Base-by-base conservation (phyloP, 1,284 basidiomycete species). In the Meira miltonrushii region DNA sequence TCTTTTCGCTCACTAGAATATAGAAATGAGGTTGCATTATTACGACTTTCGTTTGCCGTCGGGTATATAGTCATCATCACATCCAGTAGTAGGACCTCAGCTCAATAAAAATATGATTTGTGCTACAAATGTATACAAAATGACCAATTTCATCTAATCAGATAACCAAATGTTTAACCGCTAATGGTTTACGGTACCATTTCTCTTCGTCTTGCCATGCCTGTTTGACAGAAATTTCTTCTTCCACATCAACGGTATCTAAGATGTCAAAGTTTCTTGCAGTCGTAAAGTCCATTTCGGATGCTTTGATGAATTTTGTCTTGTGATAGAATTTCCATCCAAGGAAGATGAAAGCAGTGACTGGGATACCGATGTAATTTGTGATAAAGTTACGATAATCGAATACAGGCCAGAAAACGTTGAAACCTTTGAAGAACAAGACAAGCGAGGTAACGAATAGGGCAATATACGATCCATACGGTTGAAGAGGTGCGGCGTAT, bases 351-450 rank as follows among this genome's bases (percentile, higher is more conserved):
- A 68, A 1, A 53, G 72, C 64, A 58, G 71, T 71, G 54, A 75
- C 54, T 25, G 65, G 67, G 15, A 74, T 39, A 13, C 69, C 71
- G 39, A 74, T 71, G 63, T 71, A 71, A 17, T 77, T 74, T 86
- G 88, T 88, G 55, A 70, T 33, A 56, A 73, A 72, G 43, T 81
- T 84, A 64, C 83, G 83, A 60, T 90, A 82, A 84, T 92, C 92
- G 44, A 90, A 88, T 9, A 78, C 75, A 83, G 84, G 89, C 58
- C 84, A 86, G 80, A 90, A 85, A 40, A 50, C 39, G 49, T 58
- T 54, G 46, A 67, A 62, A 25, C 67, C 64, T 82, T 87, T 79
- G 70, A 89, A 87, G 56, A 91, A 75, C 64, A 85, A 86, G 61
- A 90, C 85, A 62, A 88, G 13, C 15, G 86, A 60, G 50, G 83